Evolutionary conservation across 495 filamentous ascomycete species (phyloP), one percentile per base, ranked within the genome.

Genomic region (Neurospora sp.): DNA sequence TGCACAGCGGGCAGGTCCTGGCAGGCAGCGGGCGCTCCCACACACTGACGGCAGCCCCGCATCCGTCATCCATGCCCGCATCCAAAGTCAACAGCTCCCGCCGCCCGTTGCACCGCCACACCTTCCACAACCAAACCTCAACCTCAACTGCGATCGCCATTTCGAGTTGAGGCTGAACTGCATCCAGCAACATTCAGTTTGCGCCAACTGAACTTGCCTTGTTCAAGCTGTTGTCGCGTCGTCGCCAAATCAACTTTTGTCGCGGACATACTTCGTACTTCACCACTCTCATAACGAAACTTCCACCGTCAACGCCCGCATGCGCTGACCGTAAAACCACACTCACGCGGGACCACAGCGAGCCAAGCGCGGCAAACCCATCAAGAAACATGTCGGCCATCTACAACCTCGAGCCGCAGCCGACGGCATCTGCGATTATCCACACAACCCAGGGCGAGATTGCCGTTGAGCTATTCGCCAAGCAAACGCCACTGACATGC

Each of bases 391-490:
- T 98, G 95, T 93, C 92, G 42, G 81, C 92, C 68, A 88, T 93
- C 75, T 98, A 98, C 86, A 94, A 94, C 78, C 92, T 96, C 80
- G 96, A 99, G 83, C 96, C 96, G 16, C 91, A 93, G 75, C 90
- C 93, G 69, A 97, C 94, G 72, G 96, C 92, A 40, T 96, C 95
- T 75, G 93, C 92, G 68, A 88, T 97, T 75, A 86, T 99, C 59
- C 88, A 94, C 79, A 99, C 96, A 6, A 96, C 93, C 35, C 84
- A 91, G 69, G 96, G 96, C 81, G 93, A 97, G 73, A 86, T 99
- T 75, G 87, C 90, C 40, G 88, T 99, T 85, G 90, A 97, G 75
- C 90, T 99, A 70, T 99, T 97, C 86, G 94, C 93, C 22, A 94
- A 93, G 73, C 94, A 99, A 81, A 92, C 92, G 0, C 96, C 96